A percentile compares a stretch with the other conserved stretches of the same genome.
Evolutionary conservation across 1,284 basidiomycete species (phyloP).

Genomic region (Stereum hirsutum): DNA sequence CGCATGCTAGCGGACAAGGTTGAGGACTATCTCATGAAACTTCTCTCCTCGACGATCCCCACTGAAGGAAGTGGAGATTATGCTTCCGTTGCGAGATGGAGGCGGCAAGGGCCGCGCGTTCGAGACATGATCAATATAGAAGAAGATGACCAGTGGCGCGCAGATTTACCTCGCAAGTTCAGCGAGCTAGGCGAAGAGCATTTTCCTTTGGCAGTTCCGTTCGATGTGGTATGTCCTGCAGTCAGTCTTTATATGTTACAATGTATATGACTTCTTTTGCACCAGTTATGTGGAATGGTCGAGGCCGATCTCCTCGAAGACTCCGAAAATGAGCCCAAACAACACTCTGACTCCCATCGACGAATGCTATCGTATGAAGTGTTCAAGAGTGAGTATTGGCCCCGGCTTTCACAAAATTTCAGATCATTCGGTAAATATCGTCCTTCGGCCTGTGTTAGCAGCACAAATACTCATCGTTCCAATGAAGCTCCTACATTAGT

Average conservation of each 20-base stretch:
- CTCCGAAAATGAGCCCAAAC: not conserved
- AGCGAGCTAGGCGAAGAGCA: slow-evolving; percentile 50
- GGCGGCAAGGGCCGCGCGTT: slow-evolving; percentile 15
- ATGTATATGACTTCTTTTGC: slow-evolving; percentile 21
- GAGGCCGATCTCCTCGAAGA: not conserved
- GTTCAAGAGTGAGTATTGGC: slow-evolving; percentile 54
- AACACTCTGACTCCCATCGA: slow-evolving; percentile 2
- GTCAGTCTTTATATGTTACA: not conserved
- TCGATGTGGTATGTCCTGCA: slow-evolving; percentile 29
- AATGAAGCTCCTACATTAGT: slow-evolving; percentile 48
- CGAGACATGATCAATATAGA: slow-evolving; percentile 32
- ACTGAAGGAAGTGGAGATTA: not conserved
- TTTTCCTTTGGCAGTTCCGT: slow-evolving; percentile 66
- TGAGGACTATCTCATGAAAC: slow-evolving; percentile 41
- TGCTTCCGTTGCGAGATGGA: not conserved
- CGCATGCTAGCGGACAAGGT: slow-evolving; percentile 48
- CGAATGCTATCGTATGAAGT: slow-evolving; percentile 37
- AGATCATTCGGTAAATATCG: slow-evolving; percentile 41
- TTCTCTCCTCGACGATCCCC: slow-evolving; percentile 30
- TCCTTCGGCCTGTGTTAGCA: not conserved
- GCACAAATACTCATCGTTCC: not conserved
- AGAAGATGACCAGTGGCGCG: slow-evolving; percentile 34
- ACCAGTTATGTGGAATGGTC: slow-evolving; percentile 12
- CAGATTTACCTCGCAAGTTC: slow-evolving; percentile 46
- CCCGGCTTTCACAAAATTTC: slow-evolving; percentile 47